These are phyloP conservation scores for Filosporella fistucella DNA, from an alignment of 495 filamentous ascomycete genomes.

Conservation along the genomic window DNA sequence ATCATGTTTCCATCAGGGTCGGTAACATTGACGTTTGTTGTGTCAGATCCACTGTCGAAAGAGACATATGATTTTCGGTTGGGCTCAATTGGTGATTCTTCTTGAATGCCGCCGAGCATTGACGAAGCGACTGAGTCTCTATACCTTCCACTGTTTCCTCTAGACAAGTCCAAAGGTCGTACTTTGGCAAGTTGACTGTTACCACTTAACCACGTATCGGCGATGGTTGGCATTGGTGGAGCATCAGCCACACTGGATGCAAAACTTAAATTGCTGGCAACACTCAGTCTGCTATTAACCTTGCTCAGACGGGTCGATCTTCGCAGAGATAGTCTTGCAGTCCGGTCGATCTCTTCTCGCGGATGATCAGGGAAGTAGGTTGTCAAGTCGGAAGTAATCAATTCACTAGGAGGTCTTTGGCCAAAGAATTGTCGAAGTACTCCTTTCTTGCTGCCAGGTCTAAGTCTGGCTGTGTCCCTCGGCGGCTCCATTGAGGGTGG, in stretches of 20 bases:
- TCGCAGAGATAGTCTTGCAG: slow-evolving; percentile 84
- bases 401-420: slow-evolving; percentile 86
- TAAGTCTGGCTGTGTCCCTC: slow-evolving; percentile 9
- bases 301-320: slow-evolving; percentile 86
- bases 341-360: slow-evolving; percentile 87
- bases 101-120: slow-evolving; percentile 76
- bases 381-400: slow-evolving; percentile 92
- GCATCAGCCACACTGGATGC: slow-evolving; percentile 84
- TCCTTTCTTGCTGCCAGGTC: slow-evolving; percentile 34
- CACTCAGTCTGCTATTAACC: slow-evolving; percentile 85
- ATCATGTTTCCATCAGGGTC: slow-evolving; percentile 68
- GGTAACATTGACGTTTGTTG: slow-evolving; percentile 54
- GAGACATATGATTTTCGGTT: slow-evolving; percentile 96
- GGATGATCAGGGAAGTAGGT: slow-evolving; percentile 97
- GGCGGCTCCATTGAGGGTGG: slow-evolving; percentile 29
- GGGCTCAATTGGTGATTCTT: slow-evolving; percentile 85
- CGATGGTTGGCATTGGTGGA: slow-evolving; percentile 93
- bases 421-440: slow-evolving; percentile 73
- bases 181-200: slow-evolving; percentile 47
- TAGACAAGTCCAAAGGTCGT: slow-evolving; percentile 38
- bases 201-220: slow-evolving; percentile 81
- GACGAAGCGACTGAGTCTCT: slow-evolving; percentile 85
- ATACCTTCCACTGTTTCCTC: slow-evolving; percentile 48
- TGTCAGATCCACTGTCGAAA: slow-evolving; percentile 79
- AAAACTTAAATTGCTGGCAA: slow-evolving; percentile 89